Base-by-base conservation (phyloP, 2,329 filamentous ascomycete species). In the Immersiporthe knoxdaviesiana region DNA sequence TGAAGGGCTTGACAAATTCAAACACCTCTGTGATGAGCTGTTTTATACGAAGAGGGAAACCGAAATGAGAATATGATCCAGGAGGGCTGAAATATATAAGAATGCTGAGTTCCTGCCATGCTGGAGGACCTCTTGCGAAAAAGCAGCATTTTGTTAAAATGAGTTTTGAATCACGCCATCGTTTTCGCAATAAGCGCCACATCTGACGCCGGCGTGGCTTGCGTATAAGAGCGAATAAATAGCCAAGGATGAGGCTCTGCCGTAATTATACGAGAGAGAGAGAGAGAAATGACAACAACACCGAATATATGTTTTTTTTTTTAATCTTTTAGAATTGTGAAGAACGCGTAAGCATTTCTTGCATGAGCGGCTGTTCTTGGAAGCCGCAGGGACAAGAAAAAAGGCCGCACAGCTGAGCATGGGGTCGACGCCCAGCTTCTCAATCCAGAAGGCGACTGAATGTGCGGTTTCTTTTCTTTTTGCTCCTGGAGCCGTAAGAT, bases 111-210 rank as follows among this genome's bases (percentile, higher is more conserved):
- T 24, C 10, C n/a, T 14, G 8, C 14, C 3, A 27, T 2, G 18
- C 35, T n/a, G n/a, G n/a, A n/a, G n/a, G 35, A 52, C 1, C n/a
- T 54, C 24, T 54, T 27, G 11, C 50, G 24, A 54, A 24, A 54
- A 54, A 4, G 12, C 50, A 30, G 24, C 7, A 5, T 54, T 21
- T 44, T 44, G 5, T n/a, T 1, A 7, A 47, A 47, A 47, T 47
- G 44, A n/a, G 24, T 32, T 7, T 5, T 37, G 12, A n/a, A 59
- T 59, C 56, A 59, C 56, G 56, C 56, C 56, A 59, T 59, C 56
- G 30, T 59, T 24, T 11, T 59, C 56, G 56, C 32, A 59, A 59
- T 59, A 21, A 12, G 10, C 56, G 56, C 30, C 56, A 59, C 56
- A 14, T 5, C 14, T 37, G 56, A 59, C 56, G 56, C 56, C 18